phyloP scores from a whole-genome alignment of 306 rosid genomes.

The Castanospermum australe region DNA sequence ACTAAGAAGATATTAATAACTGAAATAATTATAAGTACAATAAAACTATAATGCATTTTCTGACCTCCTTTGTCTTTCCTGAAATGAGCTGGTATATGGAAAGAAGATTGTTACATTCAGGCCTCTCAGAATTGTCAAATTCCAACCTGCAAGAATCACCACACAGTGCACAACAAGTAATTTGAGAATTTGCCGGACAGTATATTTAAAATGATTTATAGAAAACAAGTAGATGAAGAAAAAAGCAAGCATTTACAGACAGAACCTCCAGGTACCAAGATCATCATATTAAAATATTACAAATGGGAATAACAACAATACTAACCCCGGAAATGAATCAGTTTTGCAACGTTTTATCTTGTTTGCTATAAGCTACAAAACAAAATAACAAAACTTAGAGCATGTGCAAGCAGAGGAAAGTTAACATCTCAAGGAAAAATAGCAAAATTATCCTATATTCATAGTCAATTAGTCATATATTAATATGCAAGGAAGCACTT shows the following conservation, averaged over 20 bases:
- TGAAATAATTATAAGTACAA: not conserved
- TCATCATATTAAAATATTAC: conserved; percentile 26
- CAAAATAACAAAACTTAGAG: conserved; percentile 34
- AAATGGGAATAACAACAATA: conserved; percentile 28
- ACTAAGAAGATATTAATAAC: not conserved
- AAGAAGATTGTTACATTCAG: conserved; percentile 95
- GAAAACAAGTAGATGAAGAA: not conserved
- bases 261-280: conserved; percentile 18
- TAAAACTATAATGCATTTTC: conserved; percentile 8
- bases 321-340: conserved; percentile 83
- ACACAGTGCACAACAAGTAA: conserved; percentile 18
- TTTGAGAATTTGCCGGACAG: conserved; percentile 20
- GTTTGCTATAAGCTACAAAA: conserved; percentile 77
- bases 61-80: conserved; percentile 86
- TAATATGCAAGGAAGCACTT: not conserved
- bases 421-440: not conserved
- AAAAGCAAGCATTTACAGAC: not conserved
- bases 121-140: conserved; percentile 88
- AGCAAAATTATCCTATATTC: not conserved
- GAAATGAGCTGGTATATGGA: conserved; percentile 82
- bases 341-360: conserved; percentile 99
- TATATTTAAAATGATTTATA: not conserved
- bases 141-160: conserved; percentile 67
- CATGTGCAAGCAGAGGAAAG: conserved; percentile 34
- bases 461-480: conserved; percentile 11